Evolutionary conservation across 805 yeast species (phyloP).

Genomic region (Ogataea naganishii): DNA sequence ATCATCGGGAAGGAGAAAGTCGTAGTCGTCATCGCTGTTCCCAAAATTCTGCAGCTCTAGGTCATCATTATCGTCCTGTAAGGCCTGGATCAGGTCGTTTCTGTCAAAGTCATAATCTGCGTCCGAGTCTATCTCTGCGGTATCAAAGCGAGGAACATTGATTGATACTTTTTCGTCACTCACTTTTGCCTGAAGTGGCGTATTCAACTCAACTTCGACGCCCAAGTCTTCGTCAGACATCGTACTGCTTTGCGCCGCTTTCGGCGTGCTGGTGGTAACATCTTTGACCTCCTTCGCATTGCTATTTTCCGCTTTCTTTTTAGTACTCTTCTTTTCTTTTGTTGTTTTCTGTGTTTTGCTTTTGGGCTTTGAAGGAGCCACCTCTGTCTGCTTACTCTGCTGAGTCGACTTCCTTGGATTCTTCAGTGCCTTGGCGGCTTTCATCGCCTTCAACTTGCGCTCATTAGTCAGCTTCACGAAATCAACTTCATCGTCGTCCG

Average conservation of each 20-base stretch:
- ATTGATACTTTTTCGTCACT: conserved; percentile 21
- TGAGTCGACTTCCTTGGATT: conserved; percentile 13
- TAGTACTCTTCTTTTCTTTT: background rate
- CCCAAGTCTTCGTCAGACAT: conserved; percentile 60
- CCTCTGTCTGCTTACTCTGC: conserved; percentile 5
- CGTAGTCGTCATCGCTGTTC: conserved; percentile 25
- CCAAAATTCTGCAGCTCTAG: conserved; percentile 25
- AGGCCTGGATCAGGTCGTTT: conserved; percentile 32
- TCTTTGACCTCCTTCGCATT: background rate
- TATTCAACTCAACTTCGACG: conserved; percentile 33
- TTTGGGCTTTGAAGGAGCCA: background rate
- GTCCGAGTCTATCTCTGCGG: conserved; percentile 38
- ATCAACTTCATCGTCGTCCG: conserved; percentile 64
- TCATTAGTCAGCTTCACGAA: conserved; percentile 66
- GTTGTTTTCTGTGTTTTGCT: conserved; percentile 7
- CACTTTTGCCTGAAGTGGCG: conserved; percentile 11
- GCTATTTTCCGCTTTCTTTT: conserved; percentile 1
- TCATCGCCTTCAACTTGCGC: conserved; percentile 47
- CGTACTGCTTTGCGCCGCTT: conserved; percentile 21
- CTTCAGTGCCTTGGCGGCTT: conserved; percentile 28
- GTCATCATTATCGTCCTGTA: conserved; percentile 29
- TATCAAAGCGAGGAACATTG: conserved; percentile 45
- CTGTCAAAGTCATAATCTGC: conserved; percentile 57
- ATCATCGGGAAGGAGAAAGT: conserved; percentile 17
- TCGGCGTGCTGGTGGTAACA: background rate